Evolutionary conservation across 768 basidiomycete genomes (phyloP), one percentile per base, ranked within the genome.

Genomic region (Kwoniella europaea): DNA sequence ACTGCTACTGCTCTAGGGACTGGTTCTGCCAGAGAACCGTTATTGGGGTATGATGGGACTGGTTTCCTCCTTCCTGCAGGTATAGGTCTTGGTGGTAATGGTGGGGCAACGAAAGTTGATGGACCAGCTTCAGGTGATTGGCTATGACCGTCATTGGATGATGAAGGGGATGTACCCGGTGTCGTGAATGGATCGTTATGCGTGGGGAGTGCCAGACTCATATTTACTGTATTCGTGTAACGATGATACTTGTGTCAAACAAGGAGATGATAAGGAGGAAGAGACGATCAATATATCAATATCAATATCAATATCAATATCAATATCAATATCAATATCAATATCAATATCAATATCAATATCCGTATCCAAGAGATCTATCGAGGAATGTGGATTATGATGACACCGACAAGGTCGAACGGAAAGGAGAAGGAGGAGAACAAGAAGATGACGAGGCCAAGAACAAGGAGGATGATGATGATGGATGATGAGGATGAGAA

Each of bases 141-240:
- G 16, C 43, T 27, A 24, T 65, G 53, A 58, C 52, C 55, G 54
- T 43, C 35, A 13, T 65, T 43, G 16, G 65, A 65, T 10, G 65
- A 56, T 24, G 65, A n/a, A 20, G 65, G 65, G 13, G 65, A 58
- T 50, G 43, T 24, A 3, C 57, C 65, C 13, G 65, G 65, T 3
- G 65, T 58, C 22, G 57, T 29, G 65, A 67, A 67, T 57, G 65
- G 65, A 24, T 65, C 53, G 55, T 41, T 65, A 24, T 65, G 29
- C 6, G 52, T n/a, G 20, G 65, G 65, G 56, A 67, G 65, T 67
- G 56, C 57, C 65, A 67, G 57, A 59, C 65, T 67, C 65, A 67
- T 67, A 10, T 24, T 67, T 42, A 10, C 41, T 53, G 63, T 15
- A 12, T 27, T 22, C 44, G 22, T 63, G 41, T 15, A 12, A 7